Percentiles rank a stretch among this genome's conserved stretches.
Evolutionary conservation across 495 filamentous ascomycete species (phyloP).

Genomic region (Venustampulla echinocandica): DNA sequence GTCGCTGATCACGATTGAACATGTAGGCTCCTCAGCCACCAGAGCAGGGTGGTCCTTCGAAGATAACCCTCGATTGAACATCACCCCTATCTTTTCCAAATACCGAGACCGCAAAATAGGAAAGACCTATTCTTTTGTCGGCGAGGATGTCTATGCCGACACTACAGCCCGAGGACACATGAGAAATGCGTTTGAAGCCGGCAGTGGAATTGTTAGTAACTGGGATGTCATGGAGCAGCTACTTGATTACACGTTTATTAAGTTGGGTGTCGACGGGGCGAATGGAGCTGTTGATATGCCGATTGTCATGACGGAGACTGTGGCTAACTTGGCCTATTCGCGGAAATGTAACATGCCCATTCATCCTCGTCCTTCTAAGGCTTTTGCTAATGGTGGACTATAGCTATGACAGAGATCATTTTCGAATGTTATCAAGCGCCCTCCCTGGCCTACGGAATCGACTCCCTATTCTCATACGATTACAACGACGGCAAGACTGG

Average conservation of each 20-base stretch:
- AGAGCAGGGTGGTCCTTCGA: constrained; percentile 96
- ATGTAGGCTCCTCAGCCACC: constrained; percentile 72
- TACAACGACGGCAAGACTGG: constrained; percentile 86
- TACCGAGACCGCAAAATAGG: constrained; percentile 89
- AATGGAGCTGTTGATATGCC: constrained; percentile 70
- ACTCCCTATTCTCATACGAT: constrained; percentile 88
- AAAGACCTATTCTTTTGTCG: constrained; percentile 82
- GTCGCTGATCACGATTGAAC: constrained; percentile 9
- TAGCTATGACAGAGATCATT: constrained; percentile 93
- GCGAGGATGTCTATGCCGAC: constrained; percentile 85
- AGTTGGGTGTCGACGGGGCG: constrained; percentile 74
- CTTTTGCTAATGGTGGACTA: not conserved
- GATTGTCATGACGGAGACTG: constrained; percentile 91
- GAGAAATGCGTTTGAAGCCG: constrained; percentile 82
- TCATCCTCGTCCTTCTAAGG: not conserved
- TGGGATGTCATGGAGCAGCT: constrained; percentile 96
- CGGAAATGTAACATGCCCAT: constrained; percentile 57
- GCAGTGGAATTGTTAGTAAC: constrained; percentile 83
- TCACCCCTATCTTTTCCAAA: constrained; percentile 85
- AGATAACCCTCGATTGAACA: constrained; percentile 59
- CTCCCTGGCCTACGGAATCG: constrained; percentile 84
- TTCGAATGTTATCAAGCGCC: constrained; percentile 92
- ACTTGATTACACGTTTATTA: constrained; percentile 85
- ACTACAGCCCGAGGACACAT: constrained; percentile 87
- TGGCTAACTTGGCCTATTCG: constrained; percentile 81